Base-by-base conservation (phyloP, 257 asterid species). In the Striga asiatica region DNA sequence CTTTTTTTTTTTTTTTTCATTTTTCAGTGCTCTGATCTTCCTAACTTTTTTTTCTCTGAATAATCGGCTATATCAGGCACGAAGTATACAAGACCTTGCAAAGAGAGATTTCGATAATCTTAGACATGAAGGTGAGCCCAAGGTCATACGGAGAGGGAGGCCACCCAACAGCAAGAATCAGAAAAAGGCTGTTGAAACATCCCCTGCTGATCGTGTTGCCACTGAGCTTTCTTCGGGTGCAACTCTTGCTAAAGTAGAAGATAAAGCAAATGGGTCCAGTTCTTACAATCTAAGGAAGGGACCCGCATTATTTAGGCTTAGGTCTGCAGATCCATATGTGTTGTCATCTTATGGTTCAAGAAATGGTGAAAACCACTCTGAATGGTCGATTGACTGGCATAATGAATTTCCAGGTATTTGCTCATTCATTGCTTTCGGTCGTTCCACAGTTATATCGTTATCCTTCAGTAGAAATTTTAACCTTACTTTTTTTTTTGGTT, bases 91-190 rank as follows among this genome's bases (percentile, higher is more conserved):
- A 75, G 95, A 84, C 16, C 84, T 87, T 62, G 94, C 88, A 14
- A 82, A 59, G 77, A 70, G 95, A 52, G 98, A 91, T 71, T 87
- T 91, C 50, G 79, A 69, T 51, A 88, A 87, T 74, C 81, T 91
- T 54, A 84, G 74, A 79, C 83, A 79, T 45, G 95, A 81, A 70
- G 98, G 96, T 66, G 95, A 80, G 56, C 96, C 96, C 6, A 88
- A 84, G 72, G 78, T 88, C 17, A 92, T 88, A 49, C 73, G 95
- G 56, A 77, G 96, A 66, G 96, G 98, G 67, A 74, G 96, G 58
- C 98, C 98, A 4, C 95, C 96, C 2, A 73, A 73, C 70, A 87
- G 77, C 72, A 91, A 84, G 75, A 82, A 71, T 66, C 66, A 70
- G 61, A 81, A 83, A 68, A 86, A 81, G 73, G 16, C 80, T 65